Conservation (phyloP, 345 rosid genomes). For the Camelina laxa region DNA sequence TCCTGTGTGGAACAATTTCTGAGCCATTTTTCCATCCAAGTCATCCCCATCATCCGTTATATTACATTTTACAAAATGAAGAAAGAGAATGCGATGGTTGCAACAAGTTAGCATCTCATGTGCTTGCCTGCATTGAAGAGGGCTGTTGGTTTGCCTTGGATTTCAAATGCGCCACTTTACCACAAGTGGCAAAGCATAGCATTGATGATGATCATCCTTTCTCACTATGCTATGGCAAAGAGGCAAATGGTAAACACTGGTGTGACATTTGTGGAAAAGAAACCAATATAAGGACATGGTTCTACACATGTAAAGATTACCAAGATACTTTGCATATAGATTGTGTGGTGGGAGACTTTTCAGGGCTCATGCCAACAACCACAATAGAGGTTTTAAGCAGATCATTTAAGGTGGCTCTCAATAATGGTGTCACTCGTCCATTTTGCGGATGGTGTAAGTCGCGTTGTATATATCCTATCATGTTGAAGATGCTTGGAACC, state of each 20-base stretch:
- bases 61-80: not conserved
- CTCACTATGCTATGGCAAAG: not conserved
- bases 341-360: not conserved
- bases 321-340: not conserved
- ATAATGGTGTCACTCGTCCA: not conserved
- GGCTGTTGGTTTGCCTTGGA: not conserved
- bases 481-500: constrained; percentile 1
- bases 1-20: not conserved
- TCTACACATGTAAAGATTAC: constrained; percentile 8
- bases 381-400: not conserved
- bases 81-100: not conserved
- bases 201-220: not conserved
- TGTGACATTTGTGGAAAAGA: not conserved
- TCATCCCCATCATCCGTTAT: not conserved
- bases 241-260: not conserved
- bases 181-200: too few species aligned
- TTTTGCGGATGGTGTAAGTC: not conserved
- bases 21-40: not conserved
- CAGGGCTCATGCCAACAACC: constrained; percentile 3
- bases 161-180: constrained; percentile 1
- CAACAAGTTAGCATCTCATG: not conserved
- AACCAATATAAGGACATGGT: not conserved
- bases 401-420: not conserved
- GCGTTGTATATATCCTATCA: not conserved
- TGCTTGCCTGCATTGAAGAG: not conserved